phyloP scores from a whole-genome alignment of 2,329 filamentous ascomycete species.

The Fusarium citri region DNA sequence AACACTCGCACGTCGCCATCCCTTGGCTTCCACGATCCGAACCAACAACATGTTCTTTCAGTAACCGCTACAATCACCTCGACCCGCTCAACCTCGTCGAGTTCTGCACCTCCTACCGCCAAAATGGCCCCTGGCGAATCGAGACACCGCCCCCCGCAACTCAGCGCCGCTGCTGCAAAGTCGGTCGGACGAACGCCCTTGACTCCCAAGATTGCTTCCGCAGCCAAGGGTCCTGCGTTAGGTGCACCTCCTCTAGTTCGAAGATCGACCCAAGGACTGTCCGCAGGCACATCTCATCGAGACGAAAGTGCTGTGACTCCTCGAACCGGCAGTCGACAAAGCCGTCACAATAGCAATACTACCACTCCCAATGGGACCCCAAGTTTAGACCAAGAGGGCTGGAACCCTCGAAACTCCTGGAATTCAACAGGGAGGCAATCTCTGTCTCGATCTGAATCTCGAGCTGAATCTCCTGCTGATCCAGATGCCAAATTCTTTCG shows the following conservation, averaged over 20 bases:
- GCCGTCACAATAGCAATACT: conserved; percentile 74
- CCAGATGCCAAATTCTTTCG: conserved; percentile 83
- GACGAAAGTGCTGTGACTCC: conserved; percentile 69
- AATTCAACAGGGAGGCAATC: conserved; percentile 43
- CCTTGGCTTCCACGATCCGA: conserved; percentile 40
- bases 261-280: conserved; percentile 47
- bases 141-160: conserved; percentile 74
- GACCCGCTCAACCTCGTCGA: conserved; percentile 44
- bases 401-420: conserved; percentile 56
- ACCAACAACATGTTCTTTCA: conserved; percentile 48
- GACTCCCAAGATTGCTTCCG: conserved; percentile 66
- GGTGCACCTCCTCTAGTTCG: conserved; percentile 57
- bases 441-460: conserved; percentile 44
- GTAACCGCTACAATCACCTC: conserved; percentile 48
- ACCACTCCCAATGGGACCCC: conserved; percentile 75
- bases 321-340: conserved; percentile 78
- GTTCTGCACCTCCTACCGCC: conserved; percentile 34
- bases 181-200: conserved; percentile 60
- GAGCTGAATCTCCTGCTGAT: conserved; percentile 44
- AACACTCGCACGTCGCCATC: conserved; percentile 33
- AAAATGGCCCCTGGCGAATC: conserved; percentile 63
- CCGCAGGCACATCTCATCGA: conserved; percentile 21
- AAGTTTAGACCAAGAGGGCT: conserved; percentile 58
- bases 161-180: conserved; percentile 72
- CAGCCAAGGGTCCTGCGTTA: conserved; percentile 53